Conservation (phyloP, 2,329 filamentous ascomycete genomes). For the Paraphoma chrysanthemicola region DNA sequence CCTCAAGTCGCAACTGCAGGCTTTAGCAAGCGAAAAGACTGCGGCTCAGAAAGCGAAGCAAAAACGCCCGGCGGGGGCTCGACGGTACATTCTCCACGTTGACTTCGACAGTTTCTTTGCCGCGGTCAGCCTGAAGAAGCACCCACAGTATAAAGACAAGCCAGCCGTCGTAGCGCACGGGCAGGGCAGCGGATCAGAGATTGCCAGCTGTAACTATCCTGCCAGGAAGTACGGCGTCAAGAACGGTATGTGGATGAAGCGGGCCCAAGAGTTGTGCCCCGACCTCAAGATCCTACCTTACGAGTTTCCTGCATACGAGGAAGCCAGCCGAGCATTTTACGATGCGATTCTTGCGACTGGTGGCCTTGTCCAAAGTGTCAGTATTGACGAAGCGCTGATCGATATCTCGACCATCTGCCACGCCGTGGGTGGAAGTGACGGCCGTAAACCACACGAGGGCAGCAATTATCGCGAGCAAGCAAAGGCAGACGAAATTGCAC, state of each 20-base stretch:
- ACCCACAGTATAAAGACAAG: slow-evolving; percentile 77
- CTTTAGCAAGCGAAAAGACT: slow-evolving; percentile 73
- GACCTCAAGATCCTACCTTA: slow-evolving; percentile 91
- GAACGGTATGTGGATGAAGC: slow-evolving; percentile 99
- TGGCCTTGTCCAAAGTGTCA: slow-evolving; percentile 91
- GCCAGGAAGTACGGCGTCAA: slow-evolving; percentile 86
- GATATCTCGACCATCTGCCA: slow-evolving; percentile 79
- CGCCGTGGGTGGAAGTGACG: slow-evolving; percentile 69
- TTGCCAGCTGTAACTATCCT: slow-evolving; percentile 96
- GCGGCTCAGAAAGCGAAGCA: slow-evolving; percentile 58
- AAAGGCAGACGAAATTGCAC: slow-evolving; percentile 75
- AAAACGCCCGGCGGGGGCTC: slow-evolving; percentile 66
- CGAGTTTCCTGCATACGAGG: slow-evolving; percentile 93
- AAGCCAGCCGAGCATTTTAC: slow-evolving; percentile 88
- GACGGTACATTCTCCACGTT: slow-evolving; percentile 90
- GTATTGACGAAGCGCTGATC: slow-evolving; percentile 91
- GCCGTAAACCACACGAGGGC: slow-evolving; percentile 69
- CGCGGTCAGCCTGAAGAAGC: slow-evolving; percentile 82
- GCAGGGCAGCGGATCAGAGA: slow-evolving; percentile 84
- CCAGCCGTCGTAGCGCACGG: slow-evolving; percentile 91
- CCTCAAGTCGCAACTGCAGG: slow-evolving; percentile 86
- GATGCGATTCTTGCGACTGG: slow-evolving; percentile 79
- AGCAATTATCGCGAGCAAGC: slow-evolving; percentile 79
- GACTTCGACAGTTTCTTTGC: slow-evolving; percentile 99
- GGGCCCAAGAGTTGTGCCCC: slow-evolving; percentile 81